phyloP scores from a whole-genome alignment of 441 rosid genomes.

The Pelargonium fulgidum region DNA sequence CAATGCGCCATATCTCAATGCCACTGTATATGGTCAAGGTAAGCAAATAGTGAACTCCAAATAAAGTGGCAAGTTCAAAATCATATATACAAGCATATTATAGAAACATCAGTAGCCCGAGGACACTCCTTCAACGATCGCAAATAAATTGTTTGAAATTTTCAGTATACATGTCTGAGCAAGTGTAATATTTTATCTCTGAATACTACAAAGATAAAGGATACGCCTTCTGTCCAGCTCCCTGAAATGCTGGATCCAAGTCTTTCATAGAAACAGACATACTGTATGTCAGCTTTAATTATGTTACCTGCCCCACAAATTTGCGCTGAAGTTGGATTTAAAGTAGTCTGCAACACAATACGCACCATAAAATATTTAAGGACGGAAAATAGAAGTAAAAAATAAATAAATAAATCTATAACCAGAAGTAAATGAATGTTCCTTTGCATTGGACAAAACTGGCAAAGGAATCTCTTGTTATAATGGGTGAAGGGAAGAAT shows the following conservation, averaged over 20 bases:
- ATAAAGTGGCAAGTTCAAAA: background rate
- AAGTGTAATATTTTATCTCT: slow-evolving; percentile 14
- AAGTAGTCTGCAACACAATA: slow-evolving; percentile 36
- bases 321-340: slow-evolving; percentile 17
- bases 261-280: slow-evolving; percentile 80
- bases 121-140: background rate
- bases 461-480: slow-evolving; percentile 8
- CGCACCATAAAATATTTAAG: slow-evolving; percentile 9
- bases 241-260: slow-evolving; percentile 95
- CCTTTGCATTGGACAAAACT: slow-evolving; percentile 4
- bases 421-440: slow-evolving; percentile 9
- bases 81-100: background rate
- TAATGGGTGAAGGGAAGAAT: background rate
- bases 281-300: background rate
- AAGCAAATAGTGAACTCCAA: slow-evolving; percentile 22
- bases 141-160: background rate
- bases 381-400: slow-evolving; percentile 10
- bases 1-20: slow-evolving; percentile 95
- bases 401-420: background rate
- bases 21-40: slow-evolving; percentile 72
- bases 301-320: slow-evolving; percentile 16
- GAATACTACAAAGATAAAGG: slow-evolving; percentile 27
- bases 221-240: slow-evolving; percentile 94
- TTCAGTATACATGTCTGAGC: slow-evolving; percentile 21
- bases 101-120: background rate